Conservation (phyloP, 148 eudicot genomes). For the Polygonum aviculare region DNA sequence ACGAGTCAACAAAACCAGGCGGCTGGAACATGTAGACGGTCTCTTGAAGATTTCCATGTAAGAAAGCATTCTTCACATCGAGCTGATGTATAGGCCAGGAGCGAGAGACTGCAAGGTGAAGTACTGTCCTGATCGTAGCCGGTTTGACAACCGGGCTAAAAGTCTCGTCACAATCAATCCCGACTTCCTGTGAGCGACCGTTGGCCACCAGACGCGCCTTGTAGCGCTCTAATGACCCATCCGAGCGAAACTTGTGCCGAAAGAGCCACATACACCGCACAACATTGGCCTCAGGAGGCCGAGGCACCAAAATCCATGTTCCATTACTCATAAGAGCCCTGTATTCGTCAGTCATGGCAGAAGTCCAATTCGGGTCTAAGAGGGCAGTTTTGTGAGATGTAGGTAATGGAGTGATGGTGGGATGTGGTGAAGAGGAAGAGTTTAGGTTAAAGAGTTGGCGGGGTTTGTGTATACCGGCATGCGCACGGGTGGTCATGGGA, state of each 20-base stretch:
- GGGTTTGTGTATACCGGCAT: background rate
- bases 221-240: background rate
- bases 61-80: background rate
- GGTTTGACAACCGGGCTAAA: background rate
- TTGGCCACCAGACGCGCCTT: background rate
- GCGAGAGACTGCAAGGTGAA: background rate
- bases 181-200: background rate
- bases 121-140: background rate
- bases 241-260: background rate
- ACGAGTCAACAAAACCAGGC: background rate
- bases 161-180: background rate
- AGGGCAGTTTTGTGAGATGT: background rate
- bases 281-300: background rate
- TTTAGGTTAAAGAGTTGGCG: background rate
- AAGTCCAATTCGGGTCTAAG: background rate
- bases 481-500: background rate
- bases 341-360: background rate
- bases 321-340: background rate
- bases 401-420: rapidly evolving
- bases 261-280: background rate
- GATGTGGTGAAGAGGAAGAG: background rate
- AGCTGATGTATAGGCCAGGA: background rate
- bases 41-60: background rate
- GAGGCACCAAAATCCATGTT: background rate
- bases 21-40: background rate